Evolutionary conservation across 495 filamentous ascomycete genomes (phyloP).

Genomic region (Neurospora sp.): DNA sequence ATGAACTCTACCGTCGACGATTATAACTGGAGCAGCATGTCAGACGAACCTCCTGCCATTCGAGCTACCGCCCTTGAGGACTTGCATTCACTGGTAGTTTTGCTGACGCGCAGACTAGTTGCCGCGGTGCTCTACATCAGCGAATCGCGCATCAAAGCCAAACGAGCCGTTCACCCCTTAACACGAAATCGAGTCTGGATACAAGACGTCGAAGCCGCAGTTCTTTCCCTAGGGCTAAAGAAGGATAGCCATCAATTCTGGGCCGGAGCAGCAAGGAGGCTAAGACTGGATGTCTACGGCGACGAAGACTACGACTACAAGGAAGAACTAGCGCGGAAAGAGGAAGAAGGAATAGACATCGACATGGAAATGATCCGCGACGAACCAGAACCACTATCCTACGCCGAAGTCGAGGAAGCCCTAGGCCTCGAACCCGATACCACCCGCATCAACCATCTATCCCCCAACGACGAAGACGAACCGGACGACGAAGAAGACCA

Average conservation of each 20-base stretch:
- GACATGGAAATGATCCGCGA: conserved; percentile 12
- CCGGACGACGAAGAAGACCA: conserved; percentile 2
- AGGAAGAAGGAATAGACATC: conserved; percentile 8
- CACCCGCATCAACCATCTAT: not conserved
- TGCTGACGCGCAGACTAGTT: conserved; percentile 58
- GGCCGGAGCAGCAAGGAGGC: conserved; percentile 47
- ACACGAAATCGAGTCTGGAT: conserved; percentile 32
- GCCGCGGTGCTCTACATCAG: conserved; percentile 57
- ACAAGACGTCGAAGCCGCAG: conserved; percentile 57
- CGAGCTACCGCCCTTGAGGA: conserved; percentile 58
- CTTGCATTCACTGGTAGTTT: conserved; percentile 57
- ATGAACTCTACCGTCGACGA: conserved; percentile 62
- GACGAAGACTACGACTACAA: conserved; percentile 15
- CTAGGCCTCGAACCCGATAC: conserved; percentile 6
- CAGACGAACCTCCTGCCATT: conserved; percentile 49
- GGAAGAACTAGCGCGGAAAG: not conserved
- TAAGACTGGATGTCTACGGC: conserved; percentile 47
- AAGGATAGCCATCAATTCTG: conserved; percentile 43
- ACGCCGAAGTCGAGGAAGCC: conserved; percentile 45
- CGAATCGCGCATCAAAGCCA: conserved; percentile 40
- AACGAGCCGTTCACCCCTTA: conserved; percentile 22
- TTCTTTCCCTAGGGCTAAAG: conserved; percentile 43
- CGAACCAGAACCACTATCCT: conserved; percentile 25
- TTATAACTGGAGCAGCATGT: conserved; percentile 54
- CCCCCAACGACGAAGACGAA: conserved; percentile 10